Base-by-base conservation (phyloP, 78 protist species). In the Emiliania huxleyi region DNA sequence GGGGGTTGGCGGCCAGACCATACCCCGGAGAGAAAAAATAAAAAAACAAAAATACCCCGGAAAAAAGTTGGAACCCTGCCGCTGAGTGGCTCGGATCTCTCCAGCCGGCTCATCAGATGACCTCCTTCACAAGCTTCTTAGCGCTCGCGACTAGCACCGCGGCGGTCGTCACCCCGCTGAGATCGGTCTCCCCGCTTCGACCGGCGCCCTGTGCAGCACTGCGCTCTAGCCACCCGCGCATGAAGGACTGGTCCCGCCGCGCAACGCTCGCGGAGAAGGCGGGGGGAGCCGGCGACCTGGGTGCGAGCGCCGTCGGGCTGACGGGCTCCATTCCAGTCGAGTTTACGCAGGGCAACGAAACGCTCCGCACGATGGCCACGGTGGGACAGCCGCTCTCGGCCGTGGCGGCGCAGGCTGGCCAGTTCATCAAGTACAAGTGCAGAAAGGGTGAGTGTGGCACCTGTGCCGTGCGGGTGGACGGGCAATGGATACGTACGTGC, bases 361-460 rank as follows among this genome's bases (percentile, higher is more conserved):
- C 87, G 49, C 87, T 38, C 21, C 3, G 15, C n/a, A 79, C 87
- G 21, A 79, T 79, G 87, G 87, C 87, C 21, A 40, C 18, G 37
- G 55, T 11, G 1, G 55, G 35, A n/a, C 87, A 79, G 35, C 87
- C 87, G 12, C 87, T 79, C 49, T 26, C 37, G 26, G 6, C 3
- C 21, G 87, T 79, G 46, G 85, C 85, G 8, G 87, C 87, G 0
- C 90, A 85, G 69, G 91, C 91, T 0, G 91, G 81, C 8, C 83
- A 49, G 83, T 88, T 12, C 91, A 88, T 88, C 81, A n/a, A 56
- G 55, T 88, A 88, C 52, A 56, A 56, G 91, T 88, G 91, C 81
- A 23, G 45, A 40, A 40, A 38, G 49, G 91, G 91, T 1, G 91
- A 88, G n/a, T 88, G 91, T 6, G 91, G 91, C 35, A 88, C 91